These are phyloP conservation scores for Hansenula lynferdii DNA, from an alignment of 1,139 yeast species.

Conservation along the genomic window DNA sequence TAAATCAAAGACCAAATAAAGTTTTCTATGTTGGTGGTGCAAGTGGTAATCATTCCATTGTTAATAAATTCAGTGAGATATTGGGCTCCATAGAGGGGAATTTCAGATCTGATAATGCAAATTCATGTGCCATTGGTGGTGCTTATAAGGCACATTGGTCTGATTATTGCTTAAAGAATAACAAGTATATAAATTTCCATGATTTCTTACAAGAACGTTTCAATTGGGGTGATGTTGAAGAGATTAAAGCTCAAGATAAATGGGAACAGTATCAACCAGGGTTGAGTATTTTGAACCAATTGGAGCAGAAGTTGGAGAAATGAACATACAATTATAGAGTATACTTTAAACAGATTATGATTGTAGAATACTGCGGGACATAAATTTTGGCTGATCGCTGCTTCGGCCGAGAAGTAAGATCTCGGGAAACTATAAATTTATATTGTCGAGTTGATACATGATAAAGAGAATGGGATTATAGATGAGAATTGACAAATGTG, in stretches of 20 bases:
- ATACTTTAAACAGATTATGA: background rate
- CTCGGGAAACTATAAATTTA: too few relatives aligned
- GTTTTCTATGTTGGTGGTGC: conserved; percentile 89
- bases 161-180: conserved; percentile 8
- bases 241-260: conserved; percentile 26
- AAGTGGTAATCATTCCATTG: conserved; percentile 64
- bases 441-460: too few relatives aligned
- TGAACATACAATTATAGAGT: background rate
- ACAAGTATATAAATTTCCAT: conserved; percentile 8
- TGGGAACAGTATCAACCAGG: conserved; percentile 30
- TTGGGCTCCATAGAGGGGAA: conserved; percentile 62
- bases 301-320: conserved; percentile 21
- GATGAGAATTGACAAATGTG: too few relatives aligned
- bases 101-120: conserved; percentile 70
- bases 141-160: conserved; percentile 86
- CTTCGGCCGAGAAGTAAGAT: too few relatives aligned
- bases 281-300: conserved; percentile 26
- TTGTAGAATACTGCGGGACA: too few relatives aligned
- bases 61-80: conserved; percentile 64
- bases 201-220: conserved; percentile 40
- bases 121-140: conserved; percentile 96
- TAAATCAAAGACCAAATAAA: conserved; percentile 53
- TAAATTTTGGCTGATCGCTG: too few relatives aligned
- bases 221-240: conserved; percentile 43
- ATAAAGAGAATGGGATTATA: too few relatives aligned